Evolutionary conservation across 805 yeast species (phyloP), one percentile per base, ranked within the genome.

Genomic region (Osmozyma mogii): DNA sequence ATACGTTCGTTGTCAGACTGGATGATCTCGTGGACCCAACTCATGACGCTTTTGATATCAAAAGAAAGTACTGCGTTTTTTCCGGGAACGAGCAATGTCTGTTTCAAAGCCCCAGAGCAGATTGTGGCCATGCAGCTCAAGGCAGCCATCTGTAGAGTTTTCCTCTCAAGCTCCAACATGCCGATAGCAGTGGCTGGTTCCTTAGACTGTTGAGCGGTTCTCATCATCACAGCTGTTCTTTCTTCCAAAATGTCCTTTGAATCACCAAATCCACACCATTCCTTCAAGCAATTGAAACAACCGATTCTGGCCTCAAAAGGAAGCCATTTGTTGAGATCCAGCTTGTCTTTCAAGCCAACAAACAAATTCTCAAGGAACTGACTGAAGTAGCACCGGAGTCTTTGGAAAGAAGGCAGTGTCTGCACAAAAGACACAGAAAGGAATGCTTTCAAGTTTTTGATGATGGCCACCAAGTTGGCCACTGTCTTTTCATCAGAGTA

Each of bases 201-300:
- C 35, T 48, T 65, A 43, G 49, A 47, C 6, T 47, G 45, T 41
- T 55, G 64, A 30, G 60, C 56, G 9, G 55, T 61, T 24, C 60
- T 61, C 11, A 74, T 64, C 75, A 78, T 78, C 1, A 55, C 42
- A 4, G 58, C 50, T 40, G 85, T 85, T 25, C 96, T 63, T 24
- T 79, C 81, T 17, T 74, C 75, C 3, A 85, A 72, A 2, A 77
- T 47, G 1, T 63, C 48, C 6, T 73, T 67, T 15, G 75, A 63
- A 30, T 73, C 78, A 3, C 97, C 96, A 53, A 74, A 75, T 0
- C 94, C 95, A 52, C 96, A 87, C 99, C 99, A 92, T 50, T 84
- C 94, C 41, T 83, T 88, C 33, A 92, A 60, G 45, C 73, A 80
- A 26, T 77, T 73, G 58, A 85, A 88, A 37, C 94, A 82, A 2